These are phyloP conservation scores for Phytophthora brassicae DNA, from an alignment of 352 stramenopile genomes.

Conservation along the genomic window DNA sequence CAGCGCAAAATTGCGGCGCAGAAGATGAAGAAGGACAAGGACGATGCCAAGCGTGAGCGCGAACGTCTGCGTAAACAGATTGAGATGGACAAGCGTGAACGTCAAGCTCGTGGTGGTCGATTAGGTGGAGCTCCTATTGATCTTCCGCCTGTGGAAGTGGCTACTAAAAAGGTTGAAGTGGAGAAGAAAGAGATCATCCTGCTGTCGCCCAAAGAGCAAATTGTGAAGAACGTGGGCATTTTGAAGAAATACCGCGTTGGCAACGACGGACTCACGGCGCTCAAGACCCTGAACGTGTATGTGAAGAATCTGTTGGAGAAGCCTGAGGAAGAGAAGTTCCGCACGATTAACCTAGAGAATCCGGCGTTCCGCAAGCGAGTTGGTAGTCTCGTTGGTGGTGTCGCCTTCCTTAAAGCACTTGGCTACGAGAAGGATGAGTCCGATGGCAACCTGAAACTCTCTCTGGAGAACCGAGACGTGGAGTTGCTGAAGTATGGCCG, in stretches of 20 bases:
- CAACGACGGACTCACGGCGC: conserved; percentile 72
- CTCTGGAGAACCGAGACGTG: conserved; percentile 59
- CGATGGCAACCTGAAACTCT: conserved; percentile 66
- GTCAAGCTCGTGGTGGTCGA: conserved; percentile 79
- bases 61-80: conserved; percentile 88
- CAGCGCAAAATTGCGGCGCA: conserved; percentile 79
- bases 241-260: conserved; percentile 87
- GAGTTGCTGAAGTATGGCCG: conserved; percentile 65
- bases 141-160: conserved; percentile 37
- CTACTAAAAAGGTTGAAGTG: conserved; percentile 14
- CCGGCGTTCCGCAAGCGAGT: conserved; percentile 90
- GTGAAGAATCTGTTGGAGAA: conserved; percentile 89
- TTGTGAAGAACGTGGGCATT: conserved; percentile 74
- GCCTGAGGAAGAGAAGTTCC: conserved; percentile 89
- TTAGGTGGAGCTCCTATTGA: conserved; percentile 73
- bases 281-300: conserved; percentile 88
- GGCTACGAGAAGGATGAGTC: conserved; percentile 89
- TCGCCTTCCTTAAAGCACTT: conserved; percentile 82
- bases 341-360: conserved; percentile 90
- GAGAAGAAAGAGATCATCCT: conserved; percentile 44
- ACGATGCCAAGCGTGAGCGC: conserved; percentile 86
- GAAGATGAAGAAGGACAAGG: conserved; percentile 88
- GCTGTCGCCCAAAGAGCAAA: conserved; percentile 65
- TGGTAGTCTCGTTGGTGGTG: conserved; percentile 76
- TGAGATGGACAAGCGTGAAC: conserved; percentile 91